Conservation (phyloP, 768 basidiomycete species). For the Tephrocybe sp. region DNA sequence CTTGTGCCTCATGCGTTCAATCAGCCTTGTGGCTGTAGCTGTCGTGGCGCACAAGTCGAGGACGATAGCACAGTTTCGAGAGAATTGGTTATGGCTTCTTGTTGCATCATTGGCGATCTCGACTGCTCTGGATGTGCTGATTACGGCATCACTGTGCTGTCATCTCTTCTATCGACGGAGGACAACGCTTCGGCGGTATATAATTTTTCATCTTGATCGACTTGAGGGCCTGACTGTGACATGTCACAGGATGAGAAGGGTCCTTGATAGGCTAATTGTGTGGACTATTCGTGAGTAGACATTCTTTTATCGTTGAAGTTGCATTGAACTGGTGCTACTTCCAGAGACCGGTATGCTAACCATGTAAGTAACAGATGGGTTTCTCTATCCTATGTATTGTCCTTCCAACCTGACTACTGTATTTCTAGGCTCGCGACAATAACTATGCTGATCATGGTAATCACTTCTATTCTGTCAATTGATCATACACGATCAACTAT, state of each 20-base stretch:
- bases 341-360: conserved; percentile 13
- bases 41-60: neutral
- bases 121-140: conserved; percentile 11
- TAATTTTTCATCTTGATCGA: neutral
- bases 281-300: conserved; percentile 15
- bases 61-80: conserved; percentile 5
- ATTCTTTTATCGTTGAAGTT: neutral
- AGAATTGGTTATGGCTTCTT: conserved; percentile 10
- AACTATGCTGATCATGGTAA: conserved; percentile 11
- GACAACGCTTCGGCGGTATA: conserved; percentile 1
- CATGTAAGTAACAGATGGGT: neutral
- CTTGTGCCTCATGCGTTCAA: conserved; percentile 3
- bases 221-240: neutral
- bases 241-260: conserved; percentile 4
- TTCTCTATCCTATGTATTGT: neutral
- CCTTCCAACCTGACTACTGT: neutral
- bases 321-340: no score
- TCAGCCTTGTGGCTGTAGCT: conserved; percentile 9
- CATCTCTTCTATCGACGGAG: conserved; percentile 5
- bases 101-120: conserved; percentile 8
- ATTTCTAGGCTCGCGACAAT: conserved; percentile 5
- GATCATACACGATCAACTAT: no score
- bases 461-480: neutral
- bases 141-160: conserved; percentile 6
- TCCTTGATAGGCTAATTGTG: conserved; percentile 13